phyloP scores from a whole-genome alignment of 306 rosid species.

The Fragaria vesca region DNA sequence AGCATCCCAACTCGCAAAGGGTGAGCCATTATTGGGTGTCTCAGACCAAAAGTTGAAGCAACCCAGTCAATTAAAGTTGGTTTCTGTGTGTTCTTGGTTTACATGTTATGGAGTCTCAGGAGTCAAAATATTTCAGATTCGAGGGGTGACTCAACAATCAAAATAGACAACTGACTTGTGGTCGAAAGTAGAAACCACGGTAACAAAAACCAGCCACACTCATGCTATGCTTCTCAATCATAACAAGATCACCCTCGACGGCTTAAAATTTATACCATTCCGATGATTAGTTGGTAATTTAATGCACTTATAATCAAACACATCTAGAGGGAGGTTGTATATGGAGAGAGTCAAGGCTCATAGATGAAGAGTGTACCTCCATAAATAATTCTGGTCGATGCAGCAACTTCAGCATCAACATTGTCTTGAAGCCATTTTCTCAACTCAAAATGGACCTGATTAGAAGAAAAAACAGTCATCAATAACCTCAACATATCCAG shows the following conservation, averaged over 20 bases:
- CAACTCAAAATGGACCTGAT: slow-evolving; percentile 76
- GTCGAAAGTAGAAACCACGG: neutral
- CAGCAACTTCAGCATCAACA: slow-evolving; percentile 63
- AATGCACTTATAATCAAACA: neutral
- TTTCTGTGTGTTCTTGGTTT: neutral
- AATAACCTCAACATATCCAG: neutral
- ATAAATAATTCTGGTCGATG: slow-evolving; percentile 71
- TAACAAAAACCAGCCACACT: neutral
- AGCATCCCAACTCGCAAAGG: neutral
- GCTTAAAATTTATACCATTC: neutral
- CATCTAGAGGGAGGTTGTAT: neutral
- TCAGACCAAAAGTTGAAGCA: slow-evolving; percentile 4
- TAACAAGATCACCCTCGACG: neutral
- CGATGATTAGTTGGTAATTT: slow-evolving; percentile 1
- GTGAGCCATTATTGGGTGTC: neutral
- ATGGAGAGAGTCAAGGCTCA: neutral
- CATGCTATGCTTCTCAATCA: neutral
- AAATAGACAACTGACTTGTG: neutral
- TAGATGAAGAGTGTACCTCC: slow-evolving; percentile 57
- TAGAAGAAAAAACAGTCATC: neutral
- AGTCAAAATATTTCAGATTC: neutral
- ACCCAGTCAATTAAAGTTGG: neutral
- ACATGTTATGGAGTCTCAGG: neutral
- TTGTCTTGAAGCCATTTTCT: slow-evolving; percentile 77
- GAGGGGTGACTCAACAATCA: neutral